Base-by-base conservation (phyloP, 768 basidiomycete genomes). In the Rhizopogon vesiculosus region DNA sequence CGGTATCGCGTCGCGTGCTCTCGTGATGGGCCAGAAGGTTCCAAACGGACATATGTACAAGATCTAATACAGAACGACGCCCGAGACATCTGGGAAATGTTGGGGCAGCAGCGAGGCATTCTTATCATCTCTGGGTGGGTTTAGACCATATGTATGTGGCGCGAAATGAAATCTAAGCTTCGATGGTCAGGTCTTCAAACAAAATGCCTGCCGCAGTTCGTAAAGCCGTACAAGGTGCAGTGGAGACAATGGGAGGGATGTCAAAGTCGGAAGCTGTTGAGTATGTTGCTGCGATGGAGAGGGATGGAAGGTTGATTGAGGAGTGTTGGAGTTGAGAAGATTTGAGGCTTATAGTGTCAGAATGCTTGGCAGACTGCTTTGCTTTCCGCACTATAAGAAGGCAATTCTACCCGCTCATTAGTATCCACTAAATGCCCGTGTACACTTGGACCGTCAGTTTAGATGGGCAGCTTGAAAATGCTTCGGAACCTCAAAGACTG, bases 131-230 rank as follows among this genome's bases (percentile, higher is more conserved):
- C 91, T 19, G 96, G 96, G 95, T 94, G 61, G 51, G 87, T 63
- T 12, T 33, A 45, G 5, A 10, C 42, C 51, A 15, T 1, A 29
- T 46, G 35, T 45, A 25, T 25, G 25, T 25, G 51, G 49, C 53
- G 42, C 62, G 25, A 48, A 39, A 52, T 49, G 16, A 12, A 42
- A 25, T 7, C 19, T 45, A 28, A 59, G 9, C 22, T 18, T 16
- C 25, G 16, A 9, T 40, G 13, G 5, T 64, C 35, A 98, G 95
- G 22, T 95, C 96, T 0, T 91, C 94, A 1, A 96, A 94, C 69
- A 91, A 96, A 67, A 98, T 98, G 95, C 96, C 97, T 3, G 77
- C 83, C 7, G 89, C 84, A 0, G 94, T 98, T 13, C 87, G 85
- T 61, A 82, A 80, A n/a, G 86, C 89, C 0, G 68, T 98, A 3